phyloP scores from a whole-genome alignment of 2,329 filamentous ascomycete species.

The Spiromastix sp. region DNA sequence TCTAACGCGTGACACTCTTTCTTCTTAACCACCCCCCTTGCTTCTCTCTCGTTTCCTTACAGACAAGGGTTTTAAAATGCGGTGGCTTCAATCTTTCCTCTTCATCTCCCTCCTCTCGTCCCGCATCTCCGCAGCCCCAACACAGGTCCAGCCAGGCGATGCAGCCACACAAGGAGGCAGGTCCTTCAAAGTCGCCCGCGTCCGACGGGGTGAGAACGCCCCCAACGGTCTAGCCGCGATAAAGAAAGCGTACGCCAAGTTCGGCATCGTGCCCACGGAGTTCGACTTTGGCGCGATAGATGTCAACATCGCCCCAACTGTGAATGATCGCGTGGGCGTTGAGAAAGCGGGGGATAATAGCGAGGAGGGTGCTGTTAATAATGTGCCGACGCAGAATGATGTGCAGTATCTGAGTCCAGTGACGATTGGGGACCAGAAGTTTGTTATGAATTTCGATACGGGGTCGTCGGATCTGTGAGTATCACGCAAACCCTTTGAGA shows the following conservation, averaged over 20 bases:
- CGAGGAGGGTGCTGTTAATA: slow-evolving; percentile 49
- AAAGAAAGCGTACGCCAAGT: slow-evolving; percentile 59
- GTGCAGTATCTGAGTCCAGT: slow-evolving; percentile 61
- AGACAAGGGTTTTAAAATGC: slow-evolving; percentile 7
- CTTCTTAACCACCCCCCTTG: neutral
- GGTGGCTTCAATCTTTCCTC: slow-evolving; percentile 13
- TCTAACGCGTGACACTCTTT: neutral
- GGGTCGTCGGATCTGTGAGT: slow-evolving; percentile 60
- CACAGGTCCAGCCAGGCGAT: slow-evolving; percentile 17
- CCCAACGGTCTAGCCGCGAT: slow-evolving; percentile 53
- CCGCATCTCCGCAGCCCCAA: slow-evolving; percentile 19
- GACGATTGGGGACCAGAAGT: slow-evolving; percentile 55
- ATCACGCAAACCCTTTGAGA: no score
- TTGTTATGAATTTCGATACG: slow-evolving; percentile 66
- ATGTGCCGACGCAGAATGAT: slow-evolving; percentile 55
- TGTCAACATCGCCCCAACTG: slow-evolving; percentile 21
- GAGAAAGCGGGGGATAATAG: slow-evolving; percentile 17
- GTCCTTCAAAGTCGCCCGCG: slow-evolving; percentile 53
- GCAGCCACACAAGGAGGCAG: slow-evolving; percentile 18
- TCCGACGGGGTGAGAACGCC: slow-evolving; percentile 45
- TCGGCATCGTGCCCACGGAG: slow-evolving; percentile 42
- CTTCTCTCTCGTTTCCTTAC: neutral
- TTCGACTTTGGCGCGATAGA: slow-evolving; percentile 27
- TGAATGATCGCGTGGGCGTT: slow-evolving; percentile 17
- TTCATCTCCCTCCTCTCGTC: slow-evolving; percentile 20